These are phyloP conservation scores for Penicillium brasilianum DNA, from an alignment of 2,329 filamentous ascomycete species.

Conservation along the genomic window DNA sequence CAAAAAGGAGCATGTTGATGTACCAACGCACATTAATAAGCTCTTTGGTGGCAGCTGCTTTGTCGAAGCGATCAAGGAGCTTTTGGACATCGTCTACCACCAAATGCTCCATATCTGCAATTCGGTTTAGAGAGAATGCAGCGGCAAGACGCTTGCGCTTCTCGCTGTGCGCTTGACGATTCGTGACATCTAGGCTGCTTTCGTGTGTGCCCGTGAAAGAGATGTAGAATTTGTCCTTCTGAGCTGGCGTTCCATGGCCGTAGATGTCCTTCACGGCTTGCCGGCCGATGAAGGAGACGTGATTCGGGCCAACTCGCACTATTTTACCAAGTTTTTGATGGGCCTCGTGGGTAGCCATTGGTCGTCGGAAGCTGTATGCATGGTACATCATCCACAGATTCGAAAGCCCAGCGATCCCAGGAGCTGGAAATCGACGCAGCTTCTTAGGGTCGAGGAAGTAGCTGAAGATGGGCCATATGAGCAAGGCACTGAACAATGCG, in stretches of 20 bases:
- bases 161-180: no score
- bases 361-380: conserved; percentile 2
- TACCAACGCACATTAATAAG: no score
- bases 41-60: no score
- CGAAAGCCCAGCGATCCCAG: conserved; percentile 6
- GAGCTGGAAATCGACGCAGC: conserved; percentile 9
- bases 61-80: no score
- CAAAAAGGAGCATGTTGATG: no score
- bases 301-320: conserved; percentile 5
- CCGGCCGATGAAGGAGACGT: conserved; percentile 8
- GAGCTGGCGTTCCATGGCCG: conserved; percentile 1
- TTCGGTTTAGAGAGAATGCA: no score
- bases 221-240: conserved; percentile 11
- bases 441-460: conserved; percentile 10
- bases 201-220: conserved; percentile 3
- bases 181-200: no score
- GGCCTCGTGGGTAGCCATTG: conserved; percentile 4
- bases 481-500: not conserved
- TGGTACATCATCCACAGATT: conserved; percentile 4
- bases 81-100: no score
- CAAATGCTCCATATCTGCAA: no score
- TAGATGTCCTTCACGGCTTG: conserved; percentile 8
- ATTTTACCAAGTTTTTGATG: conserved; percentile 9
- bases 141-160: no score
- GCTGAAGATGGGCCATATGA: not conserved